Evolutionary conservation across 2,329 filamentous ascomycete species (phyloP).

Genomic region (Blumeria graminis): DNA sequence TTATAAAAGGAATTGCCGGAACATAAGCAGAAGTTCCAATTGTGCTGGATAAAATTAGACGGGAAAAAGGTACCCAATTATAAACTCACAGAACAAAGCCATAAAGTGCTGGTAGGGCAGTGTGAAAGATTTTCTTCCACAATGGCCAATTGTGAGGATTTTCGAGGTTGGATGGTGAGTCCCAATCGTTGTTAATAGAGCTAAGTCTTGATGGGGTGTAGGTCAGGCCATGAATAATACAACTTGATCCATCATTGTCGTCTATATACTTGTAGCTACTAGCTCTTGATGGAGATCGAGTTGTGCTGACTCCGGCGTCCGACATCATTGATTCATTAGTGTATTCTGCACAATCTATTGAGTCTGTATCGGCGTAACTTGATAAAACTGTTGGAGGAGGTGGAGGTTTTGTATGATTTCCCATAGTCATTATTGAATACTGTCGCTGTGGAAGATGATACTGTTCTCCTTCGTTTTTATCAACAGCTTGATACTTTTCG

Average conservation of each 20-base stretch:
- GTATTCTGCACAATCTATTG: background rate
- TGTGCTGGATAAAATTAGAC: constrained; percentile 7
- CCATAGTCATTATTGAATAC: background rate
- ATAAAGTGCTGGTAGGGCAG: constrained; percentile 9
- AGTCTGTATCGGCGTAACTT: background rate
- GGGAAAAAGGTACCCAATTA: background rate
- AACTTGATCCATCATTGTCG: background rate
- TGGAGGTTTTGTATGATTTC: no score
- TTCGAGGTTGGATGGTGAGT: constrained; percentile 7
- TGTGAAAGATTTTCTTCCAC: constrained; percentile 10
- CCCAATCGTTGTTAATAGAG: constrained; percentile 6
- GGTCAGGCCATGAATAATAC: background rate
- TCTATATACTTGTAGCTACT: background rate
- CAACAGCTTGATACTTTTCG: no score
- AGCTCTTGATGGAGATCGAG: background rate
- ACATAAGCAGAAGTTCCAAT: constrained; percentile 21
- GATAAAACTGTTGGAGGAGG: background rate
- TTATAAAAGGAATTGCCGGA: constrained; percentile 24
- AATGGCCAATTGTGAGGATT: constrained; percentile 11
- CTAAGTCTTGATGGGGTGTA: background rate
- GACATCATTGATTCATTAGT: background rate
- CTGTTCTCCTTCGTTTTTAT: no score
- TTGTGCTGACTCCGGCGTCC: background rate
- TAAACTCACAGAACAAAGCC: constrained; percentile 9
- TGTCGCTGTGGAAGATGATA: background rate